phyloP scores from a whole-genome alignment of 139 green algal species.

The Closterium sp. region DNA sequence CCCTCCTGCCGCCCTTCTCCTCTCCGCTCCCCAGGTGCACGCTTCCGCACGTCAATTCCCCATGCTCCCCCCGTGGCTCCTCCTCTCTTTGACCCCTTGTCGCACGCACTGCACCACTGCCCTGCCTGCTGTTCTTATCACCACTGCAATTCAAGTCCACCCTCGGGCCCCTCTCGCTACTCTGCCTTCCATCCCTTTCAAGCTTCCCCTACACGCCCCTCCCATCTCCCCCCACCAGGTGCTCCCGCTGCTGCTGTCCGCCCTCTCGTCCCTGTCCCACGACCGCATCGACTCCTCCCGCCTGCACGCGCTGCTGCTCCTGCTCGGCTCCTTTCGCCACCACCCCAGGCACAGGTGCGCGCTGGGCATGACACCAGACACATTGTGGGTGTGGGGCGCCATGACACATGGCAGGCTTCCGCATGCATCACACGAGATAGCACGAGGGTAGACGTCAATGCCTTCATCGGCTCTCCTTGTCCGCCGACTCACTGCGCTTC shows the following conservation, averaged over 20 bases:
- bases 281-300: background rate
- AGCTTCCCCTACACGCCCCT: no score
- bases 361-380: no score
- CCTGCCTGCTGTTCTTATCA: background rate
- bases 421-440: no score
- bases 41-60: no score
- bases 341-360: background rate
- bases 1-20: background rate
- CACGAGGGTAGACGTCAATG: no score
- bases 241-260: background rate
- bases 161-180: no score
- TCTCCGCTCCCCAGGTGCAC: background rate
- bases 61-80: no score
- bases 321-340: background rate
- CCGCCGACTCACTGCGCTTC: no score
- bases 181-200: no score
- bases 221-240: background rate
- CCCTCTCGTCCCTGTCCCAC: background rate
- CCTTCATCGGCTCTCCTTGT: no score
- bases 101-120: background rate
- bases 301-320: background rate
- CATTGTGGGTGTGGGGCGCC: no score
- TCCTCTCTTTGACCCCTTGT: background rate
- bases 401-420: background rate
- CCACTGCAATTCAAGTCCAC: background rate